phyloP scores from a whole-genome alignment of 345 rosid species.

The Gossypium bickii region DNA sequence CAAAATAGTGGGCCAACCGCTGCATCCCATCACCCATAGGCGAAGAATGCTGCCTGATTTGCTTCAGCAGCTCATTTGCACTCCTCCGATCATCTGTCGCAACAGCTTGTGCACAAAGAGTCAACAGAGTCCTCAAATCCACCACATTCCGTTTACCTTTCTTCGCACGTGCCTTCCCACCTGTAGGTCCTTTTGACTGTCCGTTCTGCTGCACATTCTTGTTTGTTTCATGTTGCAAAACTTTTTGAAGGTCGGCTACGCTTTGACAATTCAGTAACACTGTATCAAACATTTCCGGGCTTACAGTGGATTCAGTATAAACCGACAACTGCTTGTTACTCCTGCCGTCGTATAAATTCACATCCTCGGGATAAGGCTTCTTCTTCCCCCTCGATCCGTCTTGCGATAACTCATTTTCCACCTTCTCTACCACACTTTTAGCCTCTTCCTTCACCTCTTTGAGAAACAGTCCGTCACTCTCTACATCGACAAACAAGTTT shows the following conservation, averaged over 20 bases:
- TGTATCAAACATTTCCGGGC: conserved; percentile 46
- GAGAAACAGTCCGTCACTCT: conserved; percentile 22
- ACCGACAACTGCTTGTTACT: conserved; percentile 48
- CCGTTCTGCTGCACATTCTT: conserved; percentile 24
- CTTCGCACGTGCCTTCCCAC: conserved; percentile 37
- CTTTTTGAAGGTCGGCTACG: conserved; percentile 31
- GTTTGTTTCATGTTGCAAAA: conserved; percentile 28
- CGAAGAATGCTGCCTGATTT: conserved; percentile 45
- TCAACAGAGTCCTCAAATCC: conserved; percentile 50
- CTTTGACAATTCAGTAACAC: conserved; percentile 36
- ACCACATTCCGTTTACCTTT: conserved; percentile 37
- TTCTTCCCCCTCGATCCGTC: conserved; percentile 38
- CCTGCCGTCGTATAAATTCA: conserved; percentile 29
- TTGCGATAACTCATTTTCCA: conserved; percentile 14
- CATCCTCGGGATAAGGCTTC: conserved; percentile 31
- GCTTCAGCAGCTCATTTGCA: conserved; percentile 37
- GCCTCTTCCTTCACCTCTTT: conserved; percentile 29
- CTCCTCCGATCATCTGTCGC: conserved; percentile 36
- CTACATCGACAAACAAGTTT: conserved; percentile 25
- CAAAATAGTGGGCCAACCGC: conserved; percentile 42
- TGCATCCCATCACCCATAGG: conserved; percentile 45
- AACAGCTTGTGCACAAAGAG: conserved; percentile 58
- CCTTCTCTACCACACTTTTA: conserved; percentile 13
- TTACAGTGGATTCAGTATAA: conserved; percentile 32
- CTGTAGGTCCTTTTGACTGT: conserved; percentile 26